Evolutionary conservation across 179 eudicot genomes (phyloP).

Genomic region (Gypsophila paniculata): DNA sequence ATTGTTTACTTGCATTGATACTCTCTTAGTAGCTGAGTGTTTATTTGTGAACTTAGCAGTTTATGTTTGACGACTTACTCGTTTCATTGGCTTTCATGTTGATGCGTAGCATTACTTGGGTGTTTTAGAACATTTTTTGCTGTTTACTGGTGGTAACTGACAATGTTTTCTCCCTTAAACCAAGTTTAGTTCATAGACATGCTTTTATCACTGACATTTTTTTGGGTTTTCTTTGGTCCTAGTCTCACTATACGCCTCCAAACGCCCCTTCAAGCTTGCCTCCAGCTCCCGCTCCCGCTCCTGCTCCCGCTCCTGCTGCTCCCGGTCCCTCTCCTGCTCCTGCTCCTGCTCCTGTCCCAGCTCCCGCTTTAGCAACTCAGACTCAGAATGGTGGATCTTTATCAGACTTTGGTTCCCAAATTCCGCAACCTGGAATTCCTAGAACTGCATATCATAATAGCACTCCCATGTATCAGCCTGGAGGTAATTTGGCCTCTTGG

Average conservation of each 20-base stretch:
- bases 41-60: not conserved
- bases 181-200: not conserved
- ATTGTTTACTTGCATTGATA: too few relatives aligned
- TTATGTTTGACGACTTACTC: not conserved
- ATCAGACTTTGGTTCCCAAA: slow-evolving; percentile 32
- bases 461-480: slow-evolving; percentile 40
- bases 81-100: too few relatives aligned
- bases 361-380: slow-evolving; percentile 16
- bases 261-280: slow-evolving; percentile 25
- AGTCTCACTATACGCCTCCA: slow-evolving; percentile 48
- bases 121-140: not conserved
- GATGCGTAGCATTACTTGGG: not conserved
- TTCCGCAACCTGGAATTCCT: slow-evolving; percentile 37
- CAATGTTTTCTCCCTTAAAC: not conserved
- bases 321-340: slow-evolving; percentile 11
- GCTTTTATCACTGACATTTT: slow-evolving; percentile 9
- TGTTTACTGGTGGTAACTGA: too few relatives aligned
- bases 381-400: slow-evolving; percentile 26
- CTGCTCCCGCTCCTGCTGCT: slow-evolving; percentile 19
- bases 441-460: slow-evolving; percentile 30
- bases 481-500: slow-evolving; percentile 34
- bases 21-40: not conserved
- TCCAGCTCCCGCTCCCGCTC: slow-evolving; percentile 6
- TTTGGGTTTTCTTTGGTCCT: slow-evolving; percentile 11
- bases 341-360: slow-evolving; percentile 4